These are phyloP conservation scores for Fusarium acutatum DNA, from an alignment of 2,329 filamentous ascomycete species.

Conservation along the genomic window DNA sequence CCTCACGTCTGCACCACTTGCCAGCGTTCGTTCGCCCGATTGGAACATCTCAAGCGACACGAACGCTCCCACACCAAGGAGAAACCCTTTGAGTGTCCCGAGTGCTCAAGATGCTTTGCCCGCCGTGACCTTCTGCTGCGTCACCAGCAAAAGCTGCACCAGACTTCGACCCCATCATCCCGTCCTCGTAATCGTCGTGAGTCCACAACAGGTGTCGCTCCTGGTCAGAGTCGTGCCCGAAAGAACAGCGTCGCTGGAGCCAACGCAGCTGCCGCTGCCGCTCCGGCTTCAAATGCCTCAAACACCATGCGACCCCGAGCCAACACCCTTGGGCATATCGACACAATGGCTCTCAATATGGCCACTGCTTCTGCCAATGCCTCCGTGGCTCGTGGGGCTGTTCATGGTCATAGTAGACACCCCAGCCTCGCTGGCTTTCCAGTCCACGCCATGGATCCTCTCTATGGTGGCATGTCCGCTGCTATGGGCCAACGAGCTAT, in stretches of 20 bases:
- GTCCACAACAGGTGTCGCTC: conserved; percentile 78
- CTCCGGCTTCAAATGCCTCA: conserved; percentile 56
- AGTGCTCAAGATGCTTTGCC: conserved; percentile 94
- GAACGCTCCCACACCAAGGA: conserved; percentile 98
- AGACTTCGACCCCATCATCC: conserved; percentile 87
- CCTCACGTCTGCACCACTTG: conserved; percentile 95
- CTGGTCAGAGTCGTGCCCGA: conserved; percentile 77
- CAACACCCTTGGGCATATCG: conserved; percentile 96
- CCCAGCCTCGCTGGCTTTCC: conserved; percentile 76
- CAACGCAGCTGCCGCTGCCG: conserved; percentile 51
- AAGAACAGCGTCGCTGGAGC: conserved; percentile 87
- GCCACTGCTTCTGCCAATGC: conserved; percentile 67
- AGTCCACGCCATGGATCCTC: conserved; percentile 65
- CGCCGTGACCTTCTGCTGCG: conserved; percentile 89
- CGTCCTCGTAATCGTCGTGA: conserved; percentile 89
- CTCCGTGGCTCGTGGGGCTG: conserved; percentile 59
- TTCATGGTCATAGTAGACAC: conserved; percentile 71
- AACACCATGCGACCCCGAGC: conserved; percentile 84
- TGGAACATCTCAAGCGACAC: conserved; percentile 97
- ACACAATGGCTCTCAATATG: conserved; percentile 77
- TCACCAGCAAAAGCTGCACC: conserved; percentile 98
- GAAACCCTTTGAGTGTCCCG: conserved; percentile 97
- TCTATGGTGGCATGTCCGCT: conserved; percentile 77
- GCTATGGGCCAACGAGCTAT: conserved; percentile 72
- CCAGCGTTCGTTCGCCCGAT: conserved; percentile 87